Evolutionary conservation across 1,284 basidiomycete species (phyloP), one percentile per base, ranked within the genome.

Genomic region (Ceratobasidium sp.): DNA sequence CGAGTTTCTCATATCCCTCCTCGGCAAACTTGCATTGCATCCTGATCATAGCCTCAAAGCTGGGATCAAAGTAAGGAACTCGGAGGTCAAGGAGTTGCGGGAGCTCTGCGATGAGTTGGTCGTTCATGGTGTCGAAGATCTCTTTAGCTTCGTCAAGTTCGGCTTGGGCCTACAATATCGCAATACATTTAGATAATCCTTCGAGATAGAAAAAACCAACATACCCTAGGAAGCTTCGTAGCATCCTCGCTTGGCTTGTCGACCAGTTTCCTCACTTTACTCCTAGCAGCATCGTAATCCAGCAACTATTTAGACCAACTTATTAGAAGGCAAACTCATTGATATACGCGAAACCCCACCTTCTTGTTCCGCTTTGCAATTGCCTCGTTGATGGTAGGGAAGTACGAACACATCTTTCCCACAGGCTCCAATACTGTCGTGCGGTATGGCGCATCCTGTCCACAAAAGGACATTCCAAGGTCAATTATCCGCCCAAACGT

Each of bases 11-110:
- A 81, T 99, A 99, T 0, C 95, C 98, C 78, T 98, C 96, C 80
- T 98, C 94, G 0, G 96, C 95, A 79, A 98, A 98, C 79, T 96
- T 95, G 79, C 94, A 89, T 81, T 99, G 97, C 88, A 98, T 94
- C 50, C 98, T 88, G 78, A 98, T 94, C 97, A 99, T 98, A 41
- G 97, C 94, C 82, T 99, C 98, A 80, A 99, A 98, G 77, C 93
- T 96, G 0, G 98, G 98, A 81, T 99, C 97, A 75, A 99, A 94
- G 85, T 95, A 99, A 7, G 98, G 97, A 50, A 99, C 92, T 44
- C 98, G 92, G 28, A 98, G 88, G 78, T 98, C 96, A 58, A 99
- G 88, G 32, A 99, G 84, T 78, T 97, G 90, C 0, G 98, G 98
- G 7, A 99, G 86, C 79, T 99, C 98, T 32, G 86, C 82, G 77